Percentiles rank a stretch among this genome's conserved stretches.
Evolutionary conservation across 441 rosid genomes (phyloP).

Genomic region (Croton laevigatus): DNA sequence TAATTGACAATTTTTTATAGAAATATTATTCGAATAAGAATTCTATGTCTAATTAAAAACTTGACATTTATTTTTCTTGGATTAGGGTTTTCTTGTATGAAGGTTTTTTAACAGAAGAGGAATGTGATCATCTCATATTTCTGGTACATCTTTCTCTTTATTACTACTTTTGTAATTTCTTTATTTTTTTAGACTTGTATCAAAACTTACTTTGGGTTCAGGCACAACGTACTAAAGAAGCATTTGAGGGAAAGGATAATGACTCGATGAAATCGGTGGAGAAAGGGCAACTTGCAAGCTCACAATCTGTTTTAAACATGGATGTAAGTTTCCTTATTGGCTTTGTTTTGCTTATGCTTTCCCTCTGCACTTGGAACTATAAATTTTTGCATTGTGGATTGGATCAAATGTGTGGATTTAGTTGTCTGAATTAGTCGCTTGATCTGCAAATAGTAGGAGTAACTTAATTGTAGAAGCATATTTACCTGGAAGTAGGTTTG

Average conservation of each 20-base stretch:
- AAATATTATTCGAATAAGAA: neutral
- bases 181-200: neutral
- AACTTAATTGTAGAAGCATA: slow-evolving; percentile 1
- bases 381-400: neutral
- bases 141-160: slow-evolving; percentile 38
- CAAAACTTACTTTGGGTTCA: slow-evolving; percentile 25
- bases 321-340: slow-evolving; percentile 37
- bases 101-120: slow-evolving; percentile 65
- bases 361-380: neutral
- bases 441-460: neutral
- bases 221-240: slow-evolving; percentile 37
- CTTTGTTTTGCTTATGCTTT: neutral
- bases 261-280: slow-evolving; percentile 25
- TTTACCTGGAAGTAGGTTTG: neutral
- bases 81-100: slow-evolving; percentile 70
- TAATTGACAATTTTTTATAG: neutral
- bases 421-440: neutral
- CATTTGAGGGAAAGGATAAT: slow-evolving; percentile 22
- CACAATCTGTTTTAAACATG: slow-evolving; percentile 33
- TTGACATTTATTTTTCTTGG: slow-evolving; percentile 31
- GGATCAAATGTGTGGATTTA: neutral
- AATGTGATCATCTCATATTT: slow-evolving; percentile 71
- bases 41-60: slow-evolving; percentile 14
- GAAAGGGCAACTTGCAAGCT: slow-evolving; percentile 33
- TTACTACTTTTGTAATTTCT: neutral